Percentiles rank a stretch among this genome's conserved stretches.
phyloP scores from a whole-genome alignment of 352 stramenopile species.

The Phytophthora cajani region DNA sequence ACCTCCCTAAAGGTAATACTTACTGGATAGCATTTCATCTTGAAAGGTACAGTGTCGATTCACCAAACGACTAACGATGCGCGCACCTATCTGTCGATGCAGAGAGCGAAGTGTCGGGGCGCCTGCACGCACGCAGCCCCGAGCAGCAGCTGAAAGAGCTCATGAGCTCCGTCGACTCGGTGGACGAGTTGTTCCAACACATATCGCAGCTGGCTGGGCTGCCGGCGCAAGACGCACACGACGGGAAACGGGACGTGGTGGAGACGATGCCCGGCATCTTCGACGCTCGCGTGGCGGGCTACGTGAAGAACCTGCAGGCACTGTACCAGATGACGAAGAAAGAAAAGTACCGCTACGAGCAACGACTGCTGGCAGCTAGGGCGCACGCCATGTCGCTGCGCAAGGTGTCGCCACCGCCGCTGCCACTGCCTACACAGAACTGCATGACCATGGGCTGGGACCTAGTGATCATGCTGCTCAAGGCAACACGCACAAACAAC shows the following conservation, averaged over 20 bases:
- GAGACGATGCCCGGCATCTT: constrained; percentile 56
- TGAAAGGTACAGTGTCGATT: not conserved
- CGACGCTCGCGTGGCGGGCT: constrained; percentile 69
- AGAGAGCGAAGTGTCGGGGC: constrained; percentile 51
- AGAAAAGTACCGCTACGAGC: constrained; percentile 82
- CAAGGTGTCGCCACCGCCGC: constrained; percentile 70
- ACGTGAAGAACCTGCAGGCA: constrained; percentile 75
- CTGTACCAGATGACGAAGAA: constrained; percentile 85
- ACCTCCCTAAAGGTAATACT: constrained; percentile 65
- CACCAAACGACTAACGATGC: not conserved
- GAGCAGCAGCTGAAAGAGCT: constrained; percentile 81
- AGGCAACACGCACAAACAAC: constrained; percentile 71
- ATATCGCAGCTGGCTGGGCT: constrained; percentile 70
- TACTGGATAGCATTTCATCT: not conserved
- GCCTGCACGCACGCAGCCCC: constrained; percentile 30
- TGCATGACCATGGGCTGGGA: constrained; percentile 88
- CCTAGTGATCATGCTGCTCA: constrained; percentile 74
- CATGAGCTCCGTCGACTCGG: constrained; percentile 75
- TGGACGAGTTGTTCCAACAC: constrained; percentile 84
- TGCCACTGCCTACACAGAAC: constrained; percentile 85
- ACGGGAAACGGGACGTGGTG: constrained; percentile 19
- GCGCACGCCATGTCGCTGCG: constrained; percentile 67
- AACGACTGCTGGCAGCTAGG: constrained; percentile 61
- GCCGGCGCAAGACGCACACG: constrained; percentile 21
- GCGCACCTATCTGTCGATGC: not conserved